These are phyloP conservation scores for Moesziomyces parantarcticus DNA, from an alignment of 1,284 basidiomycete genomes.

Conservation along the genomic window DNA sequence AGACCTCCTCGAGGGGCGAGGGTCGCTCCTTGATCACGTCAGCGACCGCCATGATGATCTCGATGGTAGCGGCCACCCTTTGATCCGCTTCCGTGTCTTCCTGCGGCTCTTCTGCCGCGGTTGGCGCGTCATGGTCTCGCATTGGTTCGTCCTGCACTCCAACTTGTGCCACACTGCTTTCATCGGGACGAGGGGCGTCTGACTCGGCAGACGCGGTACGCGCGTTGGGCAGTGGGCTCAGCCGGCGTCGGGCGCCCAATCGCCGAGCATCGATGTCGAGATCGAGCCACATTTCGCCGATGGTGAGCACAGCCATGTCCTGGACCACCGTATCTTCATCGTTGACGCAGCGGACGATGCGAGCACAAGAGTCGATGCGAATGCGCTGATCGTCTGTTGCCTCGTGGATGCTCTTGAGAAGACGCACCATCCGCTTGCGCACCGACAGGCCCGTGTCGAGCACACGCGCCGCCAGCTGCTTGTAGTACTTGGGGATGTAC, in stretches of 20 bases:
- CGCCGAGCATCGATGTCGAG: conserved; percentile 39
- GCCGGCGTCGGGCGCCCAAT: conserved; percentile 18
- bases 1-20: conserved; percentile 82
- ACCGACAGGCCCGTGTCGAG: conserved; percentile 92
- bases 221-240: conserved; percentile 14
- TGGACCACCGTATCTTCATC: conserved; percentile 91
- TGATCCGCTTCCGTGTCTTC: conserved; percentile 29
- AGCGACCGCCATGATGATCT: conserved; percentile 84
- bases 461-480: conserved; percentile 84
- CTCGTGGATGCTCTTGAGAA: conserved; percentile 83
- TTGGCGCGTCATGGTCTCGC: not conserved
- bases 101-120: conserved; percentile 2
- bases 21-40: conserved; percentile 83
- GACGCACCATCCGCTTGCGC: conserved; percentile 91
- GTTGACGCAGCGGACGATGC: conserved; percentile 82
- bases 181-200: conserved; percentile 3
- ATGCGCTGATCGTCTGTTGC: conserved; percentile 74
- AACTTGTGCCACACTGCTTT: conserved; percentile 1
- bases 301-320: conserved; percentile 85
- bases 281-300: conserved; percentile 88
- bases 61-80: conserved; percentile 72
- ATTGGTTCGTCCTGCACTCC: not conserved
- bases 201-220: conserved; percentile 3
- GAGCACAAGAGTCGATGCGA: conserved; percentile 82
- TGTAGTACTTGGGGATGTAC: conserved; percentile 85